A percentile compares a stretch with the other conserved stretches of the same genome.
phyloP scores from a whole-genome alignment of 1,284 basidiomycete species.

The Melampsora abietis-canadensis region DNA sequence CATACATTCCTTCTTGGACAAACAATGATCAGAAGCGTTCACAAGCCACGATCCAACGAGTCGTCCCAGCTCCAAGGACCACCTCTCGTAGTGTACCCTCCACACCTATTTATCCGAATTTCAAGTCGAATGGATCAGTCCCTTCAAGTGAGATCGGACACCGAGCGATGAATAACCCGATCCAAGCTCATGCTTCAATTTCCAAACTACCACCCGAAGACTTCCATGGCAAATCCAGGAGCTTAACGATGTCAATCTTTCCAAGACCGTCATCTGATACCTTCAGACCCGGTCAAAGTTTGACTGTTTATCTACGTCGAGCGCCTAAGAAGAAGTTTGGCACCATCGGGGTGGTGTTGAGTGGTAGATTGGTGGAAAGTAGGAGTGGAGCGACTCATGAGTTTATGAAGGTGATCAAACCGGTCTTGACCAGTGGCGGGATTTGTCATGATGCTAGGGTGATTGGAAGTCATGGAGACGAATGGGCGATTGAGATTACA shows the following conservation, averaged over 20 bases:
- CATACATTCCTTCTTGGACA: no score
- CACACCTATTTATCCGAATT: no score
- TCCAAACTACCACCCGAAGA: slow-evolving; percentile 15
- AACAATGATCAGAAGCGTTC: no score
- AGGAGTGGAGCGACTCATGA: slow-evolving; percentile 17
- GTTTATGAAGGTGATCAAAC: slow-evolving; percentile 16
- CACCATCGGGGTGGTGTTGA: slow-evolving; percentile 9
- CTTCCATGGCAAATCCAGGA: slow-evolving; percentile 32
- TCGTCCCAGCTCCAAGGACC: no score
- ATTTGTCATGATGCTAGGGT: slow-evolving; percentile 1
- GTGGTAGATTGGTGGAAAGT: slow-evolving; percentile 1
- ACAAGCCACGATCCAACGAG: no score
- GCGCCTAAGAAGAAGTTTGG: slow-evolving; percentile 20
- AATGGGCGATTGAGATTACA: slow-evolving; percentile 25
- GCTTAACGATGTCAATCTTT: slow-evolving; percentile 12
- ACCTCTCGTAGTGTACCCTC: no score
- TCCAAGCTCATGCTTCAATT: not conserved
- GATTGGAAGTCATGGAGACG: slow-evolving; percentile 3
- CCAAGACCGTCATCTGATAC: slow-evolving; percentile 20
- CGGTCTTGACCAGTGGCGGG: slow-evolving; percentile 9
- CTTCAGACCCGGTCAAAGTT: slow-evolving; percentile 22
- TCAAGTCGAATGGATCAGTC: no score
- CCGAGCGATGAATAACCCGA: not conserved
- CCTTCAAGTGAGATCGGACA: no score
- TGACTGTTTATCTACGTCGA: slow-evolving; percentile 7